phyloP scores from a whole-genome alignment of 768 basidiomycete genomes.

The Melanogaster broomeanus region DNA sequence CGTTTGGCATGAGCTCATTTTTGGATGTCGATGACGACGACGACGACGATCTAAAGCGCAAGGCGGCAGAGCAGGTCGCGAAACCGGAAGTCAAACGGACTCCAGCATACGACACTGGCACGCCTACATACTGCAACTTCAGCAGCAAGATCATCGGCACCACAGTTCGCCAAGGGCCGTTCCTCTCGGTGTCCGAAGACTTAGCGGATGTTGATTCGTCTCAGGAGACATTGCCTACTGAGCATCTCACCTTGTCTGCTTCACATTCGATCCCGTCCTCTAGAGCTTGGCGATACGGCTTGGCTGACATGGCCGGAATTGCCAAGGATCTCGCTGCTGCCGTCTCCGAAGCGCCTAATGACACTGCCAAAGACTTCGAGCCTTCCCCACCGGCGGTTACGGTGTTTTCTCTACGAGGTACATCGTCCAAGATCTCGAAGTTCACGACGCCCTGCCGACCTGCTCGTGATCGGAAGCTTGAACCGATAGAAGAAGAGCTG shows the following conservation, averaged over 20 bases:
- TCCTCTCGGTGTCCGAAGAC: slow-evolving; percentile 12
- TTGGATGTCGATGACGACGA: slow-evolving; percentile 8
- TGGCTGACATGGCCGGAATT: slow-evolving; percentile 5
- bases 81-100: not conserved
- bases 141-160: slow-evolving; percentile 14
- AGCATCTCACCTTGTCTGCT: not conserved
- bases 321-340: not conserved
- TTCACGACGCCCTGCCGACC: not conserved
- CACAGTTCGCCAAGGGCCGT: slow-evolving; percentile 5
- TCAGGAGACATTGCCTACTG: not conserved
- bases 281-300: slow-evolving; percentile 8
- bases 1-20: slow-evolving; percentile 13
- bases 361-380: too few species aligned
- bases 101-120: slow-evolving; percentile 17
- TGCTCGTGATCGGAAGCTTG: too few species aligned
- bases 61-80: not conserved
- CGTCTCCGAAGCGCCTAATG: not conserved
- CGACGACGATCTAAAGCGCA: not conserved
- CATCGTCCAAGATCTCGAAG: not conserved
- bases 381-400: too few species aligned
- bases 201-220: not conserved
- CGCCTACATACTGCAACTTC: slow-evolving; percentile 5
- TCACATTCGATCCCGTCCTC: not conserved
- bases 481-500: not conserved
- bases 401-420: not conserved